These are phyloP conservation scores for Striga asiatica DNA, from an alignment of 257 asterid species.

Conservation along the genomic window DNA sequence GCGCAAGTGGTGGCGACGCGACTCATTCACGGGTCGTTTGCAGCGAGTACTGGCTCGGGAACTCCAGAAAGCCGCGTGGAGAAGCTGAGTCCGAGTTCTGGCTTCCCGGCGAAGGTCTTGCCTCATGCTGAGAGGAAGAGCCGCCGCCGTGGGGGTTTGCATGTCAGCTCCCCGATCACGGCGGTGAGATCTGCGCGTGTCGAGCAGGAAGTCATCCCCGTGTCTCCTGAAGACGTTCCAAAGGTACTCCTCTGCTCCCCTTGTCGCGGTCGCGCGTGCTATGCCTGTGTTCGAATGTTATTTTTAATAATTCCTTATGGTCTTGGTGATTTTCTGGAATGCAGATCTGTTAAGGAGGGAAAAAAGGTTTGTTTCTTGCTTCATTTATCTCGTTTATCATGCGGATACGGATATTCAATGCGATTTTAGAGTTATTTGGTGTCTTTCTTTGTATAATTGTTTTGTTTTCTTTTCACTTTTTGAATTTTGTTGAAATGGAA, in stretches of 20 bases:
- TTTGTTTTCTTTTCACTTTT: no score
- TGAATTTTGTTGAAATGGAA: no score
- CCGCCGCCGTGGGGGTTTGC: constrained; percentile 28
- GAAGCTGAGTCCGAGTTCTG: constrained; percentile 39
- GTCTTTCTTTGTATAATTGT: no score
- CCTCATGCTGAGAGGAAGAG: constrained; percentile 25
- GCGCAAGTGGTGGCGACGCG: constrained; percentile 74
- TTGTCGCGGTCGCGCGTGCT: neutral
- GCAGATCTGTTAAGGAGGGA: no score
- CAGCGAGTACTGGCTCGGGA: constrained; percentile 37
- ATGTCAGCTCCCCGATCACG: constrained; percentile 34
- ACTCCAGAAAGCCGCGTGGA: constrained; percentile 34
- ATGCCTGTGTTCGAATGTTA: neutral
- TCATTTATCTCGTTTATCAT: no score
- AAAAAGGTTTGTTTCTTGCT: no score
- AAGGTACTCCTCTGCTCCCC: constrained; percentile 27
- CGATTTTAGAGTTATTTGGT: no score
- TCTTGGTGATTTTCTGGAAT: no score
- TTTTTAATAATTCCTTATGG: no score
- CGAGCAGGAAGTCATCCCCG: constrained; percentile 42
- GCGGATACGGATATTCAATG: no score
- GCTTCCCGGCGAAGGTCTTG: constrained; percentile 42
- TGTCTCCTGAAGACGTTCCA: constrained; percentile 53
- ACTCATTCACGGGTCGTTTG: constrained; percentile 46
- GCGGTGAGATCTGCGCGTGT: constrained; percentile 38